Evolutionary conservation across 371 early-diverging fungal species (phyloP), one percentile per base, ranked within the genome.

Genomic region (Funneliformis caledonium): DNA sequence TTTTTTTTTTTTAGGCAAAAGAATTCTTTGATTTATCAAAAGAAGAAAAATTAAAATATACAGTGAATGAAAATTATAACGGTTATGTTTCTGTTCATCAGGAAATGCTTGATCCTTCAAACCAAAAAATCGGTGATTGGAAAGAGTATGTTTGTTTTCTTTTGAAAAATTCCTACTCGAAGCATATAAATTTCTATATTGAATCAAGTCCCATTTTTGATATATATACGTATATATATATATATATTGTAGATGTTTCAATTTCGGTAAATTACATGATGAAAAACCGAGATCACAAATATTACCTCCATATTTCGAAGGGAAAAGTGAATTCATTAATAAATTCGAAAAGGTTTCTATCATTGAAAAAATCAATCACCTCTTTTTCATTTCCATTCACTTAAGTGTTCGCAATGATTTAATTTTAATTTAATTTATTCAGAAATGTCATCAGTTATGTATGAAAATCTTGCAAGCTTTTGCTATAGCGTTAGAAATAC

Each of bases 401-500:
- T 26, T 26, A 26, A 26, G 26, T 26, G 26, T 26, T 26, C 26
- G 26, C 26, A 26, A 26, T 26, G 26, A 26, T 26, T 26, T 26
- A 26, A 26, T 26, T 26, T 26, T 26, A 26, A 26, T 26, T 26
- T 26, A 26, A 26, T 26, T 26, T 26, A 12, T 56, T 3, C 80
- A 92, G 88, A 82, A 81, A 3, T 89, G 91, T 62, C 89, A 91
- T 60, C 60, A 59, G 10, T 85, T 88, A 6, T 88, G 90, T 10
- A 82, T 83, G 65, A 85, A 86, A 48, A 82, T 93, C 33, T 76
- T 92, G 70, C 85, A 88, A 80, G 88, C 88, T 59, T 92, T 91
- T 84, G 92, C 91, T 2, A 89, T 90, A 62, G 89, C 91, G n/a
- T 85, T 92, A 31, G 83, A 89, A 84, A 89, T 92, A 22, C 88